Percentiles rank a stretch among this genome's conserved stretches.
Evolutionary conservation across 2,329 filamentous ascomycete species (phyloP).

Genomic region (Beauveria asiatica): DNA sequence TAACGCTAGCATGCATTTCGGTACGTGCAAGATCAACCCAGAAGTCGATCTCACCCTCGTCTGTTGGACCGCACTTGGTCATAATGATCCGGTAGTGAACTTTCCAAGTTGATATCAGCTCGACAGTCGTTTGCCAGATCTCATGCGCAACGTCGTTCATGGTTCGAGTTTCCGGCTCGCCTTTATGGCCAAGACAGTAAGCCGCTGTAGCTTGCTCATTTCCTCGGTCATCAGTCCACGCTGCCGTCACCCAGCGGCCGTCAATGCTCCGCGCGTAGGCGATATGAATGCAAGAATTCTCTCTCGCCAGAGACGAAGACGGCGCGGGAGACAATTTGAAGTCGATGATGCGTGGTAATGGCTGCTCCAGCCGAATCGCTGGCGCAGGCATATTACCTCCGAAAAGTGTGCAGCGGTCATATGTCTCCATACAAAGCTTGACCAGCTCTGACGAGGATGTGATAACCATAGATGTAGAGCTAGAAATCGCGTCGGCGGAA

Average conservation of each 20-base stretch:
- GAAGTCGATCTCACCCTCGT: conserved; percentile 53
- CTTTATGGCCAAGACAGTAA: conserved; percentile 60
- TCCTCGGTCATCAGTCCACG: conserved; percentile 74
- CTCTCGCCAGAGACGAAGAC: conserved; percentile 64
- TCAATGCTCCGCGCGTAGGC: conserved; percentile 71
- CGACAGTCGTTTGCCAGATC: conserved; percentile 69
- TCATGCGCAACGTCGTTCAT: conserved; percentile 61
- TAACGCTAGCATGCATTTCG: conserved; percentile 43
- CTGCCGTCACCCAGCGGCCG: conserved; percentile 67
- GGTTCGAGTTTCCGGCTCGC: conserved; percentile 38
- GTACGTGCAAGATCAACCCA: conserved; percentile 46
- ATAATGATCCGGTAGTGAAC: conserved; percentile 73
- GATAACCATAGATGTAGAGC: conserved; percentile 53
- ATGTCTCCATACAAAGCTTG: conserved; percentile 63
- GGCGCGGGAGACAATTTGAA: conserved; percentile 63
- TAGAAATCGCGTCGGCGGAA: conserved; percentile 59
- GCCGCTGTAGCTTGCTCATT: conserved; percentile 64
- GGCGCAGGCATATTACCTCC: conserved; percentile 53
- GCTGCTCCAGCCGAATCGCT: conserved; percentile 63
- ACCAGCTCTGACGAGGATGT: conserved; percentile 51
- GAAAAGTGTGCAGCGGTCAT: conserved; percentile 62
- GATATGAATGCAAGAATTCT: conserved; percentile 73
- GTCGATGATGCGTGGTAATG: conserved; percentile 61
- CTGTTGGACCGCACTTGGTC: conserved; percentile 61
- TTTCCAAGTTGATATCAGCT: conserved; percentile 60